Evolutionary conservation across 129 eudicot genomes (phyloP), one percentile per base, ranked within the genome.

Genomic region (Deinandra increscens): DNA sequence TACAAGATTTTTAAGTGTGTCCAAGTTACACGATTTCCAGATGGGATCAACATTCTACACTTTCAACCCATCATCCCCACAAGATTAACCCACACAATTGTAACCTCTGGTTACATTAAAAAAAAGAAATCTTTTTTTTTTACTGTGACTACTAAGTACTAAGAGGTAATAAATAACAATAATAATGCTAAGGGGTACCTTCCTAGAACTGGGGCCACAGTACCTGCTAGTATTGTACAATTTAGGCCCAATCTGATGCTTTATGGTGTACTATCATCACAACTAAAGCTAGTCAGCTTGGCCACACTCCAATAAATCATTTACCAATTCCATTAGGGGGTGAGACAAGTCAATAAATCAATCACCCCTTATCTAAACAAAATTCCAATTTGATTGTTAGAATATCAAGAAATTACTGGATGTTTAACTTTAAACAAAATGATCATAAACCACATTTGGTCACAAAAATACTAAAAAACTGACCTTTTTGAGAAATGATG

Each of bases 191-290:
- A 67, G 7, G 61, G 69, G 43, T 26, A 33, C 64, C 55, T 29
- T 63, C 44, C 12, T 26, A 36, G 23, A 0, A 73, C 17, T 49
- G 56, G 80, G 80, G 60, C 80, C 80, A 68, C 65, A 38, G 56
- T 60, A 51, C 55, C 22, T 60, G 70, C 64, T 76, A 68, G 56
- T 29, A 37, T 49, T 46, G 80, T 60, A 76, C 80, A 60, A 38
- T 69, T 60, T 48, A 69, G 36, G 43, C 42, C 80, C 75, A 76
- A 69, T 60, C 48, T 60, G 61, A 68, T 75, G 80, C 74, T 46
- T 48, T 64, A 69, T 68, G 64, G 48, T 42, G 80, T 76, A 76
- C 80, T 60, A 76, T 68, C 80, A 75, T 68, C 64, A 68, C 74
- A 75, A 67, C 69, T 36, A 69, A 46, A 60, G 75, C 69, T 68